These are phyloP conservation scores for Coemansia sp. DNA, from an alignment of 192 early-diverging fungal species.

Conservation along the genomic window DNA sequence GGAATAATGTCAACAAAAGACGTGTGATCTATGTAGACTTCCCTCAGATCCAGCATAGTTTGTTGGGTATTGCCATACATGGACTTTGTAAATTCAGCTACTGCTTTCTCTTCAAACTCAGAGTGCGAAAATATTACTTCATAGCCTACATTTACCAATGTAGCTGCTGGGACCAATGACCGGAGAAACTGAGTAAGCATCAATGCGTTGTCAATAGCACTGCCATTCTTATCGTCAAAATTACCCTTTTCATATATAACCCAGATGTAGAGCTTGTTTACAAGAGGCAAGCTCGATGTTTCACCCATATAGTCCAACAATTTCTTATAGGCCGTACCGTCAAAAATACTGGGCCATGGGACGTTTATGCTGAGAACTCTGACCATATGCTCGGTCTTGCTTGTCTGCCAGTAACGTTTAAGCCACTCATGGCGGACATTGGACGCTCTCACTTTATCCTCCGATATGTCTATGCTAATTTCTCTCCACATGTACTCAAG, in stretches of 20 bases:
- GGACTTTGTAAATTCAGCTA: neutral
- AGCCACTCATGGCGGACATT: neutral
- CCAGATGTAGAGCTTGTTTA: neutral
- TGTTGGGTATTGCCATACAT: neutral
- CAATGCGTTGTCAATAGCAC: too few relatives aligned
- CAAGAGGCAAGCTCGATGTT: neutral
- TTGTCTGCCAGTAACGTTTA: neutral
- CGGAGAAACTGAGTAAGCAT: too few relatives aligned
- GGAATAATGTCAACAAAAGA: neutral
- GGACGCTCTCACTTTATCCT: too few relatives aligned
- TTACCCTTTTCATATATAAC: too few relatives aligned
- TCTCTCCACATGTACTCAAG: neutral
- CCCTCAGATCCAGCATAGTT: too few relatives aligned
- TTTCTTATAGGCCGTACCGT: neutral
- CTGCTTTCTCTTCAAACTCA: neutral
- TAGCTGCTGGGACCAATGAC: too few relatives aligned
- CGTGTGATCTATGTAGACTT: neutral
- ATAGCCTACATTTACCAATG: too few relatives aligned
- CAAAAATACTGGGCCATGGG: neutral
- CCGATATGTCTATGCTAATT: neutral
- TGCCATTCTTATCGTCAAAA: too few relatives aligned
- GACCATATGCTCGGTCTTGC: neutral
- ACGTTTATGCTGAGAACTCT: neutral
- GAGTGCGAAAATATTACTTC: too few relatives aligned
- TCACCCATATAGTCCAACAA: neutral